Evolutionary conservation across 768 basidiomycete genomes (phyloP).

Genomic region (Tylopilus cervinicoccineus): DNA sequence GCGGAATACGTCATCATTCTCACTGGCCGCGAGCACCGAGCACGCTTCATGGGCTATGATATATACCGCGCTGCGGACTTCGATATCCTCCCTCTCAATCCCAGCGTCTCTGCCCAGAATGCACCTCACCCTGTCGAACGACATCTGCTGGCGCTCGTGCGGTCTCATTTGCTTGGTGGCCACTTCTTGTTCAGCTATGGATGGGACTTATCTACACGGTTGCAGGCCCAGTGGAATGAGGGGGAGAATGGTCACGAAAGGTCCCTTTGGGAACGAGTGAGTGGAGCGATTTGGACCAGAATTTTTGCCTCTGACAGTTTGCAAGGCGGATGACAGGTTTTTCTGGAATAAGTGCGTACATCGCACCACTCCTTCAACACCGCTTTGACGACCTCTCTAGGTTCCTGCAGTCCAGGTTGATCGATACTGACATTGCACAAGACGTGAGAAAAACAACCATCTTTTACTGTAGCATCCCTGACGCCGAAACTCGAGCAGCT

Average conservation of each 20-base stretch:
- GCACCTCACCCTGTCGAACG: constrained; percentile 84
- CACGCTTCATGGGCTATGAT: constrained; percentile 78
- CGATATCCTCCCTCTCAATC: constrained; percentile 83
- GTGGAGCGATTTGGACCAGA: constrained; percentile 21
- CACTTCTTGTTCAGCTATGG: constrained; percentile 87
- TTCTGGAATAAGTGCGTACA: constrained; percentile 83
- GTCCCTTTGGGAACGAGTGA: constrained; percentile 75
- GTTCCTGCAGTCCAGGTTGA: constrained; percentile 58
- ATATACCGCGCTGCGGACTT: constrained; percentile 89
- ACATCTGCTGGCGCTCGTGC: constrained; percentile 81
- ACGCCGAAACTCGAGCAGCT: constrained; percentile 46
- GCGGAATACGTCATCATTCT: constrained; percentile 93
- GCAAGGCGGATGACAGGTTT: constrained; percentile 89
- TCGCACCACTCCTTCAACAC: not conserved
- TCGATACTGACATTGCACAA: constrained; percentile 51
- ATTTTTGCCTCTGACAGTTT: constrained; percentile 9
- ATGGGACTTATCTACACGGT: constrained; percentile 82
- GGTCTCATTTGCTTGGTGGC: constrained; percentile 77
- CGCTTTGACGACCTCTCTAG: constrained; percentile 22
- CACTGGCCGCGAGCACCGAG: constrained; percentile 75
- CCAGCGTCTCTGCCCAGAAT: constrained; percentile 58
- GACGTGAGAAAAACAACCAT: constrained; percentile 48
- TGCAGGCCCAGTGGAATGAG: constrained; percentile 77
- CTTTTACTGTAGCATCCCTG: constrained; percentile 1
- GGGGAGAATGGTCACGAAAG: constrained; percentile 48